Evolutionary conservation across 345 rosid species (phyloP).

Genomic region (Hypericum androsaemum): DNA sequence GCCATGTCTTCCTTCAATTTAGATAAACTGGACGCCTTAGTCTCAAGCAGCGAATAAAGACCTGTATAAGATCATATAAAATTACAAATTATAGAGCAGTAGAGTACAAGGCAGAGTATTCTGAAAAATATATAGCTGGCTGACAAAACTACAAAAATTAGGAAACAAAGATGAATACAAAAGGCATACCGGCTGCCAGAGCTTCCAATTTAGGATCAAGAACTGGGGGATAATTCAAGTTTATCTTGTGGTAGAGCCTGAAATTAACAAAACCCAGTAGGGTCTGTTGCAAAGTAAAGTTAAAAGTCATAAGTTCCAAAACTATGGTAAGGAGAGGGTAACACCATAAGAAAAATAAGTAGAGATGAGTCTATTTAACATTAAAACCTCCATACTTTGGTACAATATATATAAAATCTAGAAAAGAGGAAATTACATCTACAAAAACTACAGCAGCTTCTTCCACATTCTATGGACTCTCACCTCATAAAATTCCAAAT

Average conservation of each 20-base stretch:
- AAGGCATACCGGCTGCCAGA: constrained; percentile 64
- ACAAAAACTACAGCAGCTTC: too few species aligned
- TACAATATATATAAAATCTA: too few species aligned
- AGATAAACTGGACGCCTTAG: constrained; percentile 33
- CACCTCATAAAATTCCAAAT: constrained; percentile 95
- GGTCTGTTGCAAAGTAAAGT: constrained; percentile 43
- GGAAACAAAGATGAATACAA: neutral
- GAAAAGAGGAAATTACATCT: too few species aligned
- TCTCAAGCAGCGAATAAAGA: constrained; percentile 67
- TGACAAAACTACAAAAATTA: neutral
- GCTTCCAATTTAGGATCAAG: constrained; percentile 87
- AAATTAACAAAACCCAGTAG: constrained; percentile 76
- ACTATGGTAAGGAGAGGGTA: neutral
- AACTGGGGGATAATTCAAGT: constrained; percentile 82
- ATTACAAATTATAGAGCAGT: neutral
- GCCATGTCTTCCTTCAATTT: constrained; percentile 29
- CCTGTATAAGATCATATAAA: constrained; percentile 33
- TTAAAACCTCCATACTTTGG: too few species aligned
- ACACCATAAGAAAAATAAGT: neutral
- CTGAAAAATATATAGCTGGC: neutral
- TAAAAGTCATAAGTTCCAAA: neutral
- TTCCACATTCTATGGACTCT: neutral
- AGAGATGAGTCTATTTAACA: too few species aligned
- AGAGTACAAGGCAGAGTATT: neutral
- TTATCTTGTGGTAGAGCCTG: constrained; percentile 68